A percentile compares a stretch with the other conserved stretches of the same genome.
These are phyloP conservation scores for Desmodesmus armatus DNA, from an alignment of 139 green algal species.

Conservation along the genomic window DNA sequence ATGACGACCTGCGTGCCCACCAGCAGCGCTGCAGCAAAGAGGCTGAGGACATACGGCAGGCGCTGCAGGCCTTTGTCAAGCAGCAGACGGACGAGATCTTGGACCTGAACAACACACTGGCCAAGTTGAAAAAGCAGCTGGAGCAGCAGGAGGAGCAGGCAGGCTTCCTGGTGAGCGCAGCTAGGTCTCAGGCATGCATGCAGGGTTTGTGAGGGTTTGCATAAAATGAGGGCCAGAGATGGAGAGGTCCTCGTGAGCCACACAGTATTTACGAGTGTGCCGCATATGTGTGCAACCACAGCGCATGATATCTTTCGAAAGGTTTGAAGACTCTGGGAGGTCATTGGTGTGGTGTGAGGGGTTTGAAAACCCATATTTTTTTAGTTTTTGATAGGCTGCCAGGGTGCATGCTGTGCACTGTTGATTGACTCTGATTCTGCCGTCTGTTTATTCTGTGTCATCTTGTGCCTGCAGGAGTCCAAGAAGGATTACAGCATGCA, in stretches of 20 bases:
- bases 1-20: conserved; percentile 82
- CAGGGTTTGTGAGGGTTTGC: no score
- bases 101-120: conserved; percentile 87
- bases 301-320: no score
- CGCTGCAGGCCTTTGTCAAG: conserved; percentile 65
- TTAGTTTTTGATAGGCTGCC: no score
- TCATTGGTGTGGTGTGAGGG: no score
- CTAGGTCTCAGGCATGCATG: no score
- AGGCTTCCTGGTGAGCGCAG: conserved; percentile 41
- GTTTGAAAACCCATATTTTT: no score
- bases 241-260: no score
- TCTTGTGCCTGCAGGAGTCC: conserved; percentile 68
- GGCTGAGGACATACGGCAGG: conserved; percentile 27
- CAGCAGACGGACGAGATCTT: conserved; percentile 85
- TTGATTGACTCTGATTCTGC: neutral
- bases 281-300: no score
- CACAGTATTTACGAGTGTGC: no score
- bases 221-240: no score
- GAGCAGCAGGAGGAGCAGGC: conserved; percentile 77
- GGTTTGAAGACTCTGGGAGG: no score
- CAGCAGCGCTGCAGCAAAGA: conserved; percentile 44
- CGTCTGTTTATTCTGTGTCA: neutral
- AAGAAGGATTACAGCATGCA: conserved; percentile 79
- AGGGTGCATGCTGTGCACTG: neutral
- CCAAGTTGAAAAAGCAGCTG: conserved; percentile 85